A percentile compares a stretch with the other conserved stretches of the same genome.
Evolutionary conservation across 805 yeast genomes (phyloP).

Genomic region (Cephaloascus fragrans): DNA sequence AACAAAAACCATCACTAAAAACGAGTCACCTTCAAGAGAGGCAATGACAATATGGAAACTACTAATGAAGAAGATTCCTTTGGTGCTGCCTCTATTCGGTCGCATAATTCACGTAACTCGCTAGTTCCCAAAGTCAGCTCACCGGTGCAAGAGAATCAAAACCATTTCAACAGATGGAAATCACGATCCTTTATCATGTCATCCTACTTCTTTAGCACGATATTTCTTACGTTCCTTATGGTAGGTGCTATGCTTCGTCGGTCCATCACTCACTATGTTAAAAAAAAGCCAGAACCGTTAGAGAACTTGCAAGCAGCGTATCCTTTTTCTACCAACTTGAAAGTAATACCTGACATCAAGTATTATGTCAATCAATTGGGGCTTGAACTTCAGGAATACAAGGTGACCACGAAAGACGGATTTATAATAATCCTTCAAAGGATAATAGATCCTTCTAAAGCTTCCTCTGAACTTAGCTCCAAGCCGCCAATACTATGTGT

Average conservation of each 20-base stretch:
- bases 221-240: slow-evolving; percentile 15
- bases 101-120: background rate
- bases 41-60: no score
- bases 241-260: slow-evolving; percentile 8
- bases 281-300: background rate
- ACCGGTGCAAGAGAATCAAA: background rate
- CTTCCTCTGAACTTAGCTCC: slow-evolving; percentile 15
- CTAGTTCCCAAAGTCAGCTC: background rate
- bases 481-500: slow-evolving; percentile 62
- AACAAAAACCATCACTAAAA: no score
- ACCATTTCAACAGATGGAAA: background rate
- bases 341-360: slow-evolving; percentile 37
- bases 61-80: no score
- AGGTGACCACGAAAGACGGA: slow-evolving; percentile 71
- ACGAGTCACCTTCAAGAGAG: no score
- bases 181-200: slow-evolving; percentile 5
- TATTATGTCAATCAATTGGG: slow-evolving; percentile 62
- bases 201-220: slow-evolving; percentile 8
- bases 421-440: slow-evolving; percentile 60
- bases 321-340: slow-evolving; percentile 21
- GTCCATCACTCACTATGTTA: slow-evolving; percentile 4
- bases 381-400: slow-evolving; percentile 47
- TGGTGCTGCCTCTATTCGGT: no score
- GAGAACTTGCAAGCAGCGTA: slow-evolving; percentile 8
- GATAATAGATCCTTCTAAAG: slow-evolving; percentile 38